A percentile compares a stretch with the other conserved stretches of the same genome.
These are phyloP conservation scores for Aquilaria yunnanensis DNA, from an alignment of 345 rosid genomes.

Conservation along the genomic window DNA sequence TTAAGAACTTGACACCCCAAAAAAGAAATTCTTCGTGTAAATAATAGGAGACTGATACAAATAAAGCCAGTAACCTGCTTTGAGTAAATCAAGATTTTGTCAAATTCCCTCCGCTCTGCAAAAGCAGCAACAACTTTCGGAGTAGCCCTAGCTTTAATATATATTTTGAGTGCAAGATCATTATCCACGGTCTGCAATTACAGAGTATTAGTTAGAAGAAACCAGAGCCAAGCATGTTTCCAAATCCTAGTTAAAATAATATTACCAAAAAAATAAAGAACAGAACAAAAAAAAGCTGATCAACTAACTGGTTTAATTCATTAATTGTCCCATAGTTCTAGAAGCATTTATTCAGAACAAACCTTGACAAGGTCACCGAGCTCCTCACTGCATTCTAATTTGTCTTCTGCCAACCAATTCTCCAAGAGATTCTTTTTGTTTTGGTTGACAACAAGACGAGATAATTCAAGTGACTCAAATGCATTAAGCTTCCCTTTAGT, in stretches of 20 bases:
- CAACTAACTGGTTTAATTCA: background rate
- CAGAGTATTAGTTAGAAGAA: background rate
- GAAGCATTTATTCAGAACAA: background rate
- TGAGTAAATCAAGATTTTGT: slow-evolving; percentile 80
- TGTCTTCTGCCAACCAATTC: slow-evolving; percentile 96
- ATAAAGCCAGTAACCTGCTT: slow-evolving; percentile 52
- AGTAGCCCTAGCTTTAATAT: slow-evolving; percentile 88
- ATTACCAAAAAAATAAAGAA: too few species aligned
- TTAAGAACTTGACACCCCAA: slow-evolving; percentile 9
- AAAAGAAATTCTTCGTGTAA: background rate
- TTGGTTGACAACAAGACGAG: slow-evolving; percentile 96
- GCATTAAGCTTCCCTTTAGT: slow-evolving; percentile 94
- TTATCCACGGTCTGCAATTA: slow-evolving; percentile 84
- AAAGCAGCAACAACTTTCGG: slow-evolving; percentile 99
- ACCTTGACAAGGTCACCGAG: slow-evolving; percentile 99
- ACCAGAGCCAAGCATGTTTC: too few species aligned
- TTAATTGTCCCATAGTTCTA: background rate
- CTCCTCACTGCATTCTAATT: slow-evolving; percentile 96
- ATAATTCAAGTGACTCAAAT: slow-evolving; percentile 89
- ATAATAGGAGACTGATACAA: background rate
- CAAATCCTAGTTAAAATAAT: too few species aligned
- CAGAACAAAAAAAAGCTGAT: background rate
- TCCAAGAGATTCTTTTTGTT: slow-evolving; percentile 93
- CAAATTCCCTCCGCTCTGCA: slow-evolving; percentile 95
- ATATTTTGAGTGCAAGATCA: slow-evolving; percentile 90